A percentile compares a stretch with the other conserved stretches of the same genome.
These are phyloP conservation scores for Penicillium aurantiogriseum DNA, from an alignment of 2,329 filamentous ascomycete genomes.

Conservation along the genomic window DNA sequence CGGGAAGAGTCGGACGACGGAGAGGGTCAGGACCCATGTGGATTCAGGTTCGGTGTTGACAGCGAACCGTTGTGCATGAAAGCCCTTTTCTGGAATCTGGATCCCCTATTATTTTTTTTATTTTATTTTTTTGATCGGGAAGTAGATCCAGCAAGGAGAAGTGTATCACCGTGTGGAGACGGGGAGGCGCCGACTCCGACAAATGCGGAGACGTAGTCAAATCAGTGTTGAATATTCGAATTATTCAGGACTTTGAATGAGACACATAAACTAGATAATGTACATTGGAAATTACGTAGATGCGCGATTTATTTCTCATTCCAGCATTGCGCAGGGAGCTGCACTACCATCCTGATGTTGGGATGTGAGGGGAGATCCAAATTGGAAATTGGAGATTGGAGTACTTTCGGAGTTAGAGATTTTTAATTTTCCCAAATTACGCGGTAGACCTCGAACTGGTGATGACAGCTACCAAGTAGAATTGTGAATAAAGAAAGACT, in stretches of 20 bases:
- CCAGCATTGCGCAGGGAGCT: conserved; percentile 4
- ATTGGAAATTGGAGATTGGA: not conserved
- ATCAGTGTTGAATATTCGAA: not conserved
- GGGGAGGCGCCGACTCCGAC: conserved; percentile 17
- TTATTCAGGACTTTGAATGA: not conserved
- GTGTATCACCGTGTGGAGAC: conserved; percentile 15
- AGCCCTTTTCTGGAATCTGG: conserved; percentile 19
- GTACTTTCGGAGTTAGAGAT: not conserved
- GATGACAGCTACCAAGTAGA: conserved; percentile 8
- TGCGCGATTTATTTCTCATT: conserved; percentile 10
- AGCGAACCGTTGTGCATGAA: conserved; percentile 28
- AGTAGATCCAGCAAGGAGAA: conserved; percentile 25
- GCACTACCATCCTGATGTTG: no score
- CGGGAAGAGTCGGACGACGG: conserved; percentile 31
- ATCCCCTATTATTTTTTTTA: conserved; percentile 20
- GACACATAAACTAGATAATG: not conserved
- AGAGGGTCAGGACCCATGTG: conserved; percentile 20
- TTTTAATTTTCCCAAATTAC: conserved; percentile 12
- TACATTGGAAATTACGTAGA: not conserved
- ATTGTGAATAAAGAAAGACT: conserved; percentile 1
- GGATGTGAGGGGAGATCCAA: not conserved
- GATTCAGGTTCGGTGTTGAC: conserved; percentile 26
- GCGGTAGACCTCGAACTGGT: conserved; percentile 21
- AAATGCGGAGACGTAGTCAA: conserved; percentile 14
- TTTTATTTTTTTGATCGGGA: conserved; percentile 20